Base-by-base conservation (phyloP, 306 rosid genomes). In the Prunus campanulata region DNA sequence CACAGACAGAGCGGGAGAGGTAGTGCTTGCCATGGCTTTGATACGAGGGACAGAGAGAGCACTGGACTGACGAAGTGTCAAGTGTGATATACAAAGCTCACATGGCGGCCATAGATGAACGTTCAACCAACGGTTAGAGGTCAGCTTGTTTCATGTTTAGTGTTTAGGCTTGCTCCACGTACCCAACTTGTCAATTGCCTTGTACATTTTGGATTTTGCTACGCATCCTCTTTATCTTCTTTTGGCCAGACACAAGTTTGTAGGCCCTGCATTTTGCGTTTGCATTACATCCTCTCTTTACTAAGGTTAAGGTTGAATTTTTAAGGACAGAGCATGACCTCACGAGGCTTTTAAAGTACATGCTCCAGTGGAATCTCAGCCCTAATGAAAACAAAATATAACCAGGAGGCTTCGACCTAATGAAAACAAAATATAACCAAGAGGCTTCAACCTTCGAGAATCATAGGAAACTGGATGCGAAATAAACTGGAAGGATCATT, bases 21-120 rank as follows among this genome's bases (percentile, higher is more conserved):
- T 72, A 19, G 75, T 59, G 80, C 11, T 70, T 47, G 81, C 83
- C 88, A 87, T 87, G 56, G 49, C 35, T 67, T 19, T n/a, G 35
- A 44, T 50, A 24, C 22, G 27, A 32, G 2, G 9, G 55, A 52
- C 12, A 6, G 29, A 42, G 59, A 48, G 77, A 50, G 73, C 48
- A 59, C 24, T 59, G 64, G 35, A 59, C 30, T 59, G 32, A 59
- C 11, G 67, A 29, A 62, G 35, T 25, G 0, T 32, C 13, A 5
- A 30, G 52, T 14, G 76, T 24, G 22, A 47, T 4, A 5, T 3
- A 73, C 24, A 57, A 44, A 44, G 13, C 25, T 70, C 47, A 18
- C 15, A 70, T 25, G 52, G 32, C 18, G 27, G 29, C 27, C 68
- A 25, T 46, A 50, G 44, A 73, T 46, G 68, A 18, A 57, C 25